A percentile compares a stretch with the other conserved stretches of the same genome.
phyloP scores from a whole-genome alignment of 805 yeast species.

The Kazachstania kunashirensis region DNA sequence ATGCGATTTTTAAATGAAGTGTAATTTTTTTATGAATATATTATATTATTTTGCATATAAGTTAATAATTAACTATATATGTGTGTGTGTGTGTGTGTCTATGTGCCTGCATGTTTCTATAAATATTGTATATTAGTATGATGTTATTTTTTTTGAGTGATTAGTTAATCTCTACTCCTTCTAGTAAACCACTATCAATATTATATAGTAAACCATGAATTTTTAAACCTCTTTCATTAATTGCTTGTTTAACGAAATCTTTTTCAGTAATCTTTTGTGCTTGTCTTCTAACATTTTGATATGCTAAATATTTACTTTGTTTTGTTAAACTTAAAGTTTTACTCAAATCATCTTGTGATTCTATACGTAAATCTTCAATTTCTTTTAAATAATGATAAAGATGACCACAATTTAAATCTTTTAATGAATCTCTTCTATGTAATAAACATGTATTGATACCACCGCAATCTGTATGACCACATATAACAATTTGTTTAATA shows the following conservation, averaged over 20 bases:
- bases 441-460: slow-evolving; percentile 70
- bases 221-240: slow-evolving; percentile 33
- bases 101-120: too few species aligned
- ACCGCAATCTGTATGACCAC: slow-evolving; percentile 95
- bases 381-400: slow-evolving; percentile 43
- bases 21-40: too few species aligned
- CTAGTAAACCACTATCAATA: slow-evolving; percentile 56
- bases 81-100: too few species aligned
- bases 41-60: too few species aligned
- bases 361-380: slow-evolving; percentile 58
- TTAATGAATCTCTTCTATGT: slow-evolving; percentile 31
- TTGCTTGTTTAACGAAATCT: slow-evolving; percentile 4
- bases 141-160: too few species aligned
- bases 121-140: too few species aligned
- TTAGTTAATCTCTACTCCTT: slow-evolving; percentile 2
- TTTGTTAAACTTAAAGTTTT: not conserved
- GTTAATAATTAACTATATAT: too few species aligned
- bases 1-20: too few species aligned
- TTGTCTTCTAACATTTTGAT: slow-evolving; percentile 7
- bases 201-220: slow-evolving; percentile 81
- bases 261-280: slow-evolving; percentile 4
- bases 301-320: slow-evolving; percentile 5
- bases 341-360: slow-evolving; percentile 9
- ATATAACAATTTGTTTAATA: slow-evolving; percentile 70
- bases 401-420: slow-evolving; percentile 30